Evolutionary conservation across 2,329 filamentous ascomycete species (phyloP), one percentile per base, ranked within the genome.

Genomic region (Stylonectria norvegica): DNA sequence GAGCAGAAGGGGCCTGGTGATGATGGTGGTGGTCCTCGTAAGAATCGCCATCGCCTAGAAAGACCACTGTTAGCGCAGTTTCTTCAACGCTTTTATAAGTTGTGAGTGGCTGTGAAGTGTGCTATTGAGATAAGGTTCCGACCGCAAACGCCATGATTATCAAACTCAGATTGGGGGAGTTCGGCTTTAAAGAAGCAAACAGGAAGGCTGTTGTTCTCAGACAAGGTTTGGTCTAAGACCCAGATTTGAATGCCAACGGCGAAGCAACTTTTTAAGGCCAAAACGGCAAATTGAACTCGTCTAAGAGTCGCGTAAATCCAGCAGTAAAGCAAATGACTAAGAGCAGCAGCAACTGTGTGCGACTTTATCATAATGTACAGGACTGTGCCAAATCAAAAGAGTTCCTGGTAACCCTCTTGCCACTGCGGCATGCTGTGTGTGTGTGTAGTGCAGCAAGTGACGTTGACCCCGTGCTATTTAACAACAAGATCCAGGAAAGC

Each of bases 11-110:
- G 43, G 77, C 71, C 60, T 79, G 79, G 53, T 78, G 76, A 59
- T 87, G 84, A 62, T 83, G 84, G 60, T 83, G 74, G 64, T 83
- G 76, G 59, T 80, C 76, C 60, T 81, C 75, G 69, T 81, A 81
- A 58, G 70, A 58, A 55, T 75, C 76, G 68, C 76, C 76, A 63
- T 77, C 78, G 64, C 75, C 83, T 78, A 67, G 55, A 59, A 50
- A 60, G 58, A 59, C 27, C 38, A 40, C 34, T 38, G 53, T 62
- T 61, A 62, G 60, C 57, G 49, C 41, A 37, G 45, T 42, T 51
- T 43, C 42, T 35, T 41, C 29, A 47, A 45, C 20, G 38, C 40
- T 43, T 49, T 44, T 39, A 30, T 29, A 27, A 43, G 34, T 38
- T 30, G 45, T 29, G 31, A 23, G 27, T 40, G 40, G 38, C 39